These are phyloP conservation scores for Fragilaria radians DNA, from an alignment of 108 stramenopile genomes.

Conservation along the genomic window DNA sequence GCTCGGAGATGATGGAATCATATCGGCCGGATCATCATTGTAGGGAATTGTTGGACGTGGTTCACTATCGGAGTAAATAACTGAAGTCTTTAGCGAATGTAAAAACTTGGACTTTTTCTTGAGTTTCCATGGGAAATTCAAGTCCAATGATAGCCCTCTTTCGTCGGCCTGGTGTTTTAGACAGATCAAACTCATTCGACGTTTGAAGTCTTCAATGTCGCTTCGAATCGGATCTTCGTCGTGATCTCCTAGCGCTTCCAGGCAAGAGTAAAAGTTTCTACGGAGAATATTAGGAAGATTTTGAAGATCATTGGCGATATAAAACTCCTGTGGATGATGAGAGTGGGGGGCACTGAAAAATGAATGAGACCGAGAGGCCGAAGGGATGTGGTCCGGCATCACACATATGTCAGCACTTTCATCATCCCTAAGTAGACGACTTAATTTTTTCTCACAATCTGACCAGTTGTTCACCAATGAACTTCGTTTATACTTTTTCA, in stretches of 20 bases:
- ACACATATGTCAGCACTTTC: slow-evolving; percentile 22
- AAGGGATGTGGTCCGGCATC: slow-evolving; percentile 56
- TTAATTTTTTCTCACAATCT: background rate
- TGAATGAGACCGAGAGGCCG: no score
- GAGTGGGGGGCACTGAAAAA: no score
- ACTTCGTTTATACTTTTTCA: slow-evolving; percentile 38
- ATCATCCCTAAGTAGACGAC: background rate
- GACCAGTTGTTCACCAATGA: slow-evolving; percentile 43
- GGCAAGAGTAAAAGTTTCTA: slow-evolving; percentile 47
- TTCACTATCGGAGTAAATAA: no score
- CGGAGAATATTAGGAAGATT: slow-evolving; percentile 39
- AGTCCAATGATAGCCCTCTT: slow-evolving; percentile 42
- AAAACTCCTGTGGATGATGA: no score
- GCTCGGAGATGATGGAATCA: slow-evolving; percentile 62
- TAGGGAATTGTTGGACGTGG: slow-evolving; percentile 7
- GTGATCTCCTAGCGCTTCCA: slow-evolving; percentile 20
- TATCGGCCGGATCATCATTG: slow-evolving; percentile 38
- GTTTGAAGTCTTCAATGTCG: slow-evolving; percentile 30
- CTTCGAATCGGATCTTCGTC: slow-evolving; percentile 53
- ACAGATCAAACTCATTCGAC: slow-evolving; percentile 53
- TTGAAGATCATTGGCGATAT: slow-evolving; percentile 62
- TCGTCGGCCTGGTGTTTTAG: slow-evolving; percentile 60
- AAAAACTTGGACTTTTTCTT: background rate
- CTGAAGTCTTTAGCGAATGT: slow-evolving; percentile 1
- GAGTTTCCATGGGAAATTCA: slow-evolving; percentile 39